A percentile compares a stretch with the other conserved stretches of the same genome.
Conservation (phyloP, 2,329 filamentous ascomycete genomes). For the Acarospora socialis region DNA sequence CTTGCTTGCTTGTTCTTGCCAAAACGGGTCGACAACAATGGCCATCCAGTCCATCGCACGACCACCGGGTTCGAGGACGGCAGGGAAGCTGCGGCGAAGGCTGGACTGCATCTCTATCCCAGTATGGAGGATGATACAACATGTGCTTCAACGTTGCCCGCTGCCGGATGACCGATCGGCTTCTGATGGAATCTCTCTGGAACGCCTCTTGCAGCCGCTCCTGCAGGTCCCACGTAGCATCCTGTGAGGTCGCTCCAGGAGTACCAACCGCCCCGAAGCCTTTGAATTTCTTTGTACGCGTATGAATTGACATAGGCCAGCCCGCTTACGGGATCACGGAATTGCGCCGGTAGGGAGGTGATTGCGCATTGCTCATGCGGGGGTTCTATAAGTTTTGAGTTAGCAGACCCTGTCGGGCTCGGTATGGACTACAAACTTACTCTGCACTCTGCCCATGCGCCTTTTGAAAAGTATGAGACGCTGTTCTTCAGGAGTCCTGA, state of each 20-base stretch:
- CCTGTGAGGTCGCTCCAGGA: conserved; percentile 70
- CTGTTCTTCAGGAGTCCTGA: conserved; percentile 39
- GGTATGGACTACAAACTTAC: conserved; percentile 22
- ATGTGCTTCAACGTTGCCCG: too few species aligned
- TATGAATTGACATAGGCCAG: conserved; percentile 65
- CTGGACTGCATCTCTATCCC: too few species aligned
- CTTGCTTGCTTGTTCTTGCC: too few species aligned
- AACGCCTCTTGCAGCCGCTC: conserved; percentile 71
- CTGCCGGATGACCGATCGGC: too few species aligned
- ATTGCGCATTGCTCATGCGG: conserved; percentile 56
- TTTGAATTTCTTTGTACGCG: conserved; percentile 71
- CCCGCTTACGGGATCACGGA: conserved; percentile 71
- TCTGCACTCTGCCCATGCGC: conserved; percentile 35
- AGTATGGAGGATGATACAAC: too few species aligned
- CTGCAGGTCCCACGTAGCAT: conserved; percentile 68
- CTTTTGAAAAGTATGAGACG: conserved; percentile 42
- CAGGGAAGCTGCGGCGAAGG: too few species aligned
- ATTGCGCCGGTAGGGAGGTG: conserved; percentile 66
- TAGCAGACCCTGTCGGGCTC: conserved; percentile 10
- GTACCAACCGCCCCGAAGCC: conserved; percentile 57
- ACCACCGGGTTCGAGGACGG: too few species aligned
- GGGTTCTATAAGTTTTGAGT: conserved; percentile 28
- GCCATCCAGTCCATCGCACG: too few species aligned
- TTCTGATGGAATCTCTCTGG: conserved; percentile 20
- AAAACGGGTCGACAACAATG: too few species aligned